phyloP scores from a whole-genome alignment of 2,329 filamentous ascomycete species.

The Pseudopyricularia javanii region DNA sequence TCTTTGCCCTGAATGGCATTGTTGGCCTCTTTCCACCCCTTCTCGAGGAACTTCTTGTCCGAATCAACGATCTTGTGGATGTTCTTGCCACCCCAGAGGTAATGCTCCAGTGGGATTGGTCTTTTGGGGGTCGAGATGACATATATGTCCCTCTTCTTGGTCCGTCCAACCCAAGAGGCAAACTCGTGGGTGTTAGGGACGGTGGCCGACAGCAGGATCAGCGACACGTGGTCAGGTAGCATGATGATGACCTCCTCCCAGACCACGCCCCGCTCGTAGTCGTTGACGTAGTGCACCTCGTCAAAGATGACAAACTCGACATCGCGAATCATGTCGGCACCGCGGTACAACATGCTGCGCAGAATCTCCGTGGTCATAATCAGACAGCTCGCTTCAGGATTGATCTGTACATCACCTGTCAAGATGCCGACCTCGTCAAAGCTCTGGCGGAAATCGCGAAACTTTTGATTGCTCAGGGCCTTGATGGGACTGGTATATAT shows the following conservation, averaged over 20 bases:
- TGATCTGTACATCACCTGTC: constrained; percentile 95
- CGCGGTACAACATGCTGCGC: constrained; percentile 93
- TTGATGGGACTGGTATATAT: constrained; percentile 99
- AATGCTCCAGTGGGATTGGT: constrained; percentile 90
- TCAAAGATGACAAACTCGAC: constrained; percentile 99
- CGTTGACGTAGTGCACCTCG: constrained; percentile 97
- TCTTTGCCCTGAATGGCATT: constrained; percentile 70
- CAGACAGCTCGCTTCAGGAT: constrained; percentile 90
- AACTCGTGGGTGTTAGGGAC: constrained; percentile 98
- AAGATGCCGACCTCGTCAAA: constrained; percentile 96
- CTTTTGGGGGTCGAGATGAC: constrained; percentile 96
- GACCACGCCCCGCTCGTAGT: constrained; percentile 87
- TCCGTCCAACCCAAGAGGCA: constrained; percentile 93
- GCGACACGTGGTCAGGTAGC: constrained; percentile 90
- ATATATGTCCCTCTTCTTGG: constrained; percentile 98
- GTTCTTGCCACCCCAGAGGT: constrained; percentile 85
- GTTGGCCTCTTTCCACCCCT: constrained; percentile 91
- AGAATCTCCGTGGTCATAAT: constrained; percentile 99
- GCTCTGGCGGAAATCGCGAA: constrained; percentile 77
- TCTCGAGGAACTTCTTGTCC: constrained; percentile 83
- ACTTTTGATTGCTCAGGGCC: constrained; percentile 96
- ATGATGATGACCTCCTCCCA: constrained; percentile 99
- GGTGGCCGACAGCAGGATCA: constrained; percentile 90
- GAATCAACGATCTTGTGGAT: constrained; percentile 92
- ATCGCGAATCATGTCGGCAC: constrained; percentile 89